Base-by-base conservation (phyloP, 306 rosid species). In the Quercus cerris region DNA sequence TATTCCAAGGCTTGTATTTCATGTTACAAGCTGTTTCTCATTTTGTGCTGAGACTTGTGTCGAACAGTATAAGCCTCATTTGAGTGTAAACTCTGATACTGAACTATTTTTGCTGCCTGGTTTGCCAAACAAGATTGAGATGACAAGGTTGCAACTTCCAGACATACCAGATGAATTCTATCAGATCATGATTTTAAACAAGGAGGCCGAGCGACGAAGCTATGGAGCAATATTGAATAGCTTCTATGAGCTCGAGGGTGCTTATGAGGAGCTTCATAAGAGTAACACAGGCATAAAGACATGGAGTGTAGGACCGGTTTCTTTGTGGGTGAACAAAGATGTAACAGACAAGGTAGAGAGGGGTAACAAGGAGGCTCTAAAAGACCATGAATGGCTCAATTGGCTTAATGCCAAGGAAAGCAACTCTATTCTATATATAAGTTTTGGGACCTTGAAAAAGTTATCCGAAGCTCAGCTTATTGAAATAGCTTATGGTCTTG, bases 291-390 rank as follows among this genome's bases (percentile, higher is more conserved):
- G 89, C 6, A 80, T 69, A 0, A 74, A 74, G 71, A 77, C 82
- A 61, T 86, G 87, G 87, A 78, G 85, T 3, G 12, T 86, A 14
- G 89, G 89, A 12, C 89, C 83, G 1, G 81, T 86, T 70, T 83
- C 83, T 0, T 55, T 83, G 9, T 83, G 85, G 89, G 86, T 27
- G 1, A 86, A 83, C 14, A 81, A 74, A 56, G 79, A 74, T 35
- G 85, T 4, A 17, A 3, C 44, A 0, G 85, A 80, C 69, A 86
- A 83, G 30, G 81, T 70, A 5, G 74, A 71, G 12, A 77, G 89
- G 38, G 89, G 89, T 3, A 49, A 77, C 2, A 25, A 71, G 0
- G 71, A 66, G 6, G 75, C 11, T 20, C 12, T 44, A 17, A 62
- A 71, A 52, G 72, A 79, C 59, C 59, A 82, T 27, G 84, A 75